These are phyloP conservation scores for Patellaria atrata DNA, from an alignment of 495 filamentous ascomycete species.

Conservation along the genomic window DNA sequence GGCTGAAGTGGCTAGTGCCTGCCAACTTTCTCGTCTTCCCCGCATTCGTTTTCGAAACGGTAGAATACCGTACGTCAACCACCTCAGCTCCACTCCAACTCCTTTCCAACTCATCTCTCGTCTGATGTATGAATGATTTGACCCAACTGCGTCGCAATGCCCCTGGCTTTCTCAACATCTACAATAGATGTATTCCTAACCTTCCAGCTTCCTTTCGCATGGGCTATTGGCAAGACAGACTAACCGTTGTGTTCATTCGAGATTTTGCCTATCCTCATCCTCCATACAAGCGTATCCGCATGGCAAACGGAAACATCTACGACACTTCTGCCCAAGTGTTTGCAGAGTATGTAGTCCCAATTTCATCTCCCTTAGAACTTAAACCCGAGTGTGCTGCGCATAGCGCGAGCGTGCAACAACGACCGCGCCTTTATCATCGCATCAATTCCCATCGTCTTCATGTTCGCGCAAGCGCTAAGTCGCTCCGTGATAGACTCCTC, in stretches of 20 bases:
- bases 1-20: too few species aligned
- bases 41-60: too few species aligned
- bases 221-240: slow-evolving; percentile 20
- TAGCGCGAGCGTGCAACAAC: slow-evolving; percentile 1
- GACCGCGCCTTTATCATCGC: slow-evolving; percentile 12
- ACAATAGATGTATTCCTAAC: neutral
- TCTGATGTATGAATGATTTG: neutral
- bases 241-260: slow-evolving; percentile 26
- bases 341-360: slow-evolving; percentile 29
- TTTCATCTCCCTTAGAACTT: slow-evolving; percentile 4
- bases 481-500: slow-evolving; percentile 29
- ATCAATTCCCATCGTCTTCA: slow-evolving; percentile 17
- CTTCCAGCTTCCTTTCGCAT: slow-evolving; percentile 12
- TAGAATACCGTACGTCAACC: neutral
- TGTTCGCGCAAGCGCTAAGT: slow-evolving; percentile 19
- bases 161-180: slow-evolving; percentile 1
- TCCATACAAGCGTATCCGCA: slow-evolving; percentile 24
- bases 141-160: slow-evolving; percentile 4
- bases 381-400: neutral
- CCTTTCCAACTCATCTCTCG: neutral
- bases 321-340: slow-evolving; percentile 30
- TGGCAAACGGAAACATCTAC: slow-evolving; percentile 27
- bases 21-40: too few species aligned
- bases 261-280: slow-evolving; percentile 30
- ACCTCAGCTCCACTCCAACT: neutral